Evolutionary conservation across 1,284 basidiomycete species (phyloP), one percentile per base, ranked within the genome.

Genomic region (Ustilago xerochloae): DNA sequence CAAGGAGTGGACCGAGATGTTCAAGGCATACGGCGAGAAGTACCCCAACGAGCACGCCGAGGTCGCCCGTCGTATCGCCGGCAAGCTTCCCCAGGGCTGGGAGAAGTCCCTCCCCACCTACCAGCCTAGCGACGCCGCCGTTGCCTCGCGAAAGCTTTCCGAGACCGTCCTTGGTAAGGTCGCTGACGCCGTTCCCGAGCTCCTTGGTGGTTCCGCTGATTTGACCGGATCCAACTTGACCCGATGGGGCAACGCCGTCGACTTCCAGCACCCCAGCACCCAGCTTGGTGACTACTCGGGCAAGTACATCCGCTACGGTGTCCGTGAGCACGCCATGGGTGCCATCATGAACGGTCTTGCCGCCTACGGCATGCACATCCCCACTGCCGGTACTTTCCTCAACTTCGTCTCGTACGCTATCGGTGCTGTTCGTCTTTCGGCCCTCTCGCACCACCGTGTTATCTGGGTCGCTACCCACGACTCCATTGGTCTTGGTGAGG

Each of bases 241-340:
- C 75, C 90, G 92, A 70, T 86, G 86, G 86, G 92, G 93, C 88
- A 88, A 88, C 79, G 89, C 89, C 59, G 88, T 91, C 70, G 95
- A 97, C 87, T 97, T 97, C 91, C 95, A 97, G 86, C 91, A 90
- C 59, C 91, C 92, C 20, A 55, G 43, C 65, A 91, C 89, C 85
- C 93, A 92, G 45, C 89, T 97, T 55, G 94, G 94, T 68, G 88
- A 86, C 75, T 97, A 94, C 86, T 87, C 89, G 66, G 94, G 94
- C 65, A 92, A 91, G 56, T 97, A 97, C 86, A 90, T 97, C 85
- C 92, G 93, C 62, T 97, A 92, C 87, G 94, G 94, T 90, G 94
- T 97, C 64, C 93, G 94, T 86, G 94, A 97, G 87, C 94, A 97
- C 86, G 94, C 88, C 81, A 97, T 97, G 94, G 93, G 91, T 82